Evolutionary conservation across 1,139 yeast species (phyloP).

Genomic region (Candida tetrigidarum): DNA sequence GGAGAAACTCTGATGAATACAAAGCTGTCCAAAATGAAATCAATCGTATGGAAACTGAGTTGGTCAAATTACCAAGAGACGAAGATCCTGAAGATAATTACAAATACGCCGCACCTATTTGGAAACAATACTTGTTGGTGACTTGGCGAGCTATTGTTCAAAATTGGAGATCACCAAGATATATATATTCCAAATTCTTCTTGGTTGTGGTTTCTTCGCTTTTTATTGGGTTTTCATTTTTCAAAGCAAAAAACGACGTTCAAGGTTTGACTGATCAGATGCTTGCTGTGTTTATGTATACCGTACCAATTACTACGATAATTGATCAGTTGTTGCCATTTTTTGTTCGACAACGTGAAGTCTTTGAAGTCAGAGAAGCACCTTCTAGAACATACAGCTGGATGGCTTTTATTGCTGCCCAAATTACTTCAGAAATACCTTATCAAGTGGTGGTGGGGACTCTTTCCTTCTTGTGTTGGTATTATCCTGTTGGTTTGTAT

Average conservation of each 20-base stretch:
- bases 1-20: constrained; percentile 35
- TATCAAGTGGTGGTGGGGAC: constrained; percentile 73
- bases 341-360: constrained; percentile 35
- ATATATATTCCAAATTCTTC: constrained; percentile 44
- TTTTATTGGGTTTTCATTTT: constrained; percentile 52
- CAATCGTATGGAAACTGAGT: constrained; percentile 34
- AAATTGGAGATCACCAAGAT: constrained; percentile 49
- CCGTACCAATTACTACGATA: constrained; percentile 49
- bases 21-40: constrained; percentile 27
- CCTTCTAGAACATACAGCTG: constrained; percentile 37
- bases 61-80: constrained; percentile 29
- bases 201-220: constrained; percentile 44
- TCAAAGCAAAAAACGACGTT: constrained; percentile 29
- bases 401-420: constrained; percentile 54
- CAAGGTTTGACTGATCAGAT: constrained; percentile 54
- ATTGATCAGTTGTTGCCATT: constrained; percentile 54
- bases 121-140: constrained; percentile 30
- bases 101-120: constrained; percentile 31
- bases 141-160: constrained; percentile 34
- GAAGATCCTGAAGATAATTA: constrained; percentile 25
- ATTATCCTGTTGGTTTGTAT: constrained; percentile 79
- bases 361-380: constrained; percentile 40
- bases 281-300: constrained; percentile 60
- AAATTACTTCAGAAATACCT: constrained; percentile 75
- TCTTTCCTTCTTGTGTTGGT: constrained; percentile 71